These are phyloP conservation scores for Coffea eugenioides DNA, from an alignment of 257 asterid genomes.

Conservation along the genomic window DNA sequence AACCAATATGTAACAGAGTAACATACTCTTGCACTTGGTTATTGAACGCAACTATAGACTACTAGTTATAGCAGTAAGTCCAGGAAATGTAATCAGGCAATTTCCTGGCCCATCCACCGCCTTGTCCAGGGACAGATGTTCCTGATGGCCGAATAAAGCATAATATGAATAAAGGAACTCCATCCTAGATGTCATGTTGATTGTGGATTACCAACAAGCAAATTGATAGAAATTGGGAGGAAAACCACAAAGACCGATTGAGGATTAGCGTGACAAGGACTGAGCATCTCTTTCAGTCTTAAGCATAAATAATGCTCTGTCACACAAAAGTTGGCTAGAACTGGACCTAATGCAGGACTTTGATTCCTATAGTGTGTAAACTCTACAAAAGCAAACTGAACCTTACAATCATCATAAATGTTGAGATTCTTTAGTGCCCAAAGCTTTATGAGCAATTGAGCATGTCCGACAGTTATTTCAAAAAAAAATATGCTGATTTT, in stretches of 20 bases:
- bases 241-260: no score
- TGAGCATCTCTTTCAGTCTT: no score
- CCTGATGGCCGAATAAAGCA: neutral
- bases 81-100: neutral
- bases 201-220: no score
- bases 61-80: neutral
- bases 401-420: neutral
- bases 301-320: neutral
- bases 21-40: neutral
- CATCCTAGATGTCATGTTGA: no score
- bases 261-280: no score
- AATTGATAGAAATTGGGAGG: no score
- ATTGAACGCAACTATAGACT: neutral
- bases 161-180: neutral
- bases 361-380: neutral
- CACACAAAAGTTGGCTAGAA: neutral
- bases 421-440: neutral
- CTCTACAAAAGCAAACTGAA: no score
- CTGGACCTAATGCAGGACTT: neutral
- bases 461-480: neutral
- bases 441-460: no score
- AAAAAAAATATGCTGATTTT: no score
- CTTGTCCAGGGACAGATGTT: neutral
- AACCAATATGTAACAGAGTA: no score
- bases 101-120: neutral